A percentile compares a stretch with the other conserved stretches of the same genome.
phyloP scores from a whole-genome alignment of 495 filamentous ascomycete genomes.

The Cudoniella acicularis region DNA sequence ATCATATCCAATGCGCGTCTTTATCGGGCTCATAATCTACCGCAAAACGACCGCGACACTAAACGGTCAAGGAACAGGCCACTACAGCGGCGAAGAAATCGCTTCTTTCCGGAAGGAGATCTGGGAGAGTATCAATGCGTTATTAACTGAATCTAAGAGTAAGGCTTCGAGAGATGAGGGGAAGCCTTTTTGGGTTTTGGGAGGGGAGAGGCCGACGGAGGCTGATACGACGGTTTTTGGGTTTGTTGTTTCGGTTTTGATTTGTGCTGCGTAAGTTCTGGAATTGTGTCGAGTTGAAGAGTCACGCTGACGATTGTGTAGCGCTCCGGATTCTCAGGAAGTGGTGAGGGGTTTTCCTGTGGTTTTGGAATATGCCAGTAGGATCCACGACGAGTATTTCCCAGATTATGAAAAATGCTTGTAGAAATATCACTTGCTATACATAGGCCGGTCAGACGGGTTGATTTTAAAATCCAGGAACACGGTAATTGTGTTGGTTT shows the following conservation, averaged over 20 bases:
- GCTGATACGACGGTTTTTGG: conserved; percentile 55
- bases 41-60: conserved; percentile 38
- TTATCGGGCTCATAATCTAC: conserved; percentile 52
- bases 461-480: too few species aligned
- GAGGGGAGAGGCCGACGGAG: conserved; percentile 51
- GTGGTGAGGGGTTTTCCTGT: conserved; percentile 42
- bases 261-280: conserved; percentile 50
- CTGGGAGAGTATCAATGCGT: conserved; percentile 46
- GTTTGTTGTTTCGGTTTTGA: conserved; percentile 46
- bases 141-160: conserved; percentile 27
- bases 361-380: conserved; percentile 51
- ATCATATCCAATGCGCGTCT: conserved; percentile 46
- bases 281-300: not conserved
- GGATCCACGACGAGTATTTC: conserved; percentile 57
- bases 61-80: conserved; percentile 52
- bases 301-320: conserved; percentile 22
- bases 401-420: conserved; percentile 44
- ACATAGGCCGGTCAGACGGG: too few species aligned
- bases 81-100: conserved; percentile 48
- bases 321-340: conserved; percentile 41
- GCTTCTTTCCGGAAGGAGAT: conserved; percentile 39
- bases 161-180: conserved; percentile 12
- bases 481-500: too few species aligned
- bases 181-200: conserved; percentile 54
- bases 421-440: not conserved